Evolutionary conservation across 2,329 filamentous ascomycete genomes (phyloP).

Genomic region (Pyrenochaeta sp.): DNA sequence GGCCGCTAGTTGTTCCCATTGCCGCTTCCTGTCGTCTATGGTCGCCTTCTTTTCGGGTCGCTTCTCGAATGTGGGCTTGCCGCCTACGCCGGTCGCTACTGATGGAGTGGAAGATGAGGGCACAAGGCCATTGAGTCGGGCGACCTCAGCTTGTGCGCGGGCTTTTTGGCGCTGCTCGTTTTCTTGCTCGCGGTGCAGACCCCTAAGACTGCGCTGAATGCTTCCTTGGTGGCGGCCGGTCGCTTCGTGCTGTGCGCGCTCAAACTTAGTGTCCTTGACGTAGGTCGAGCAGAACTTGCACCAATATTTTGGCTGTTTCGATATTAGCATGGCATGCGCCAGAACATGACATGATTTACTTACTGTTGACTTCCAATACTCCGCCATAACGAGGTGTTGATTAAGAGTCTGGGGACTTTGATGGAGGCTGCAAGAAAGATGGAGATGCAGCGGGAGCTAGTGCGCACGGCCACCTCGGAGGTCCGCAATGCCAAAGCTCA

Average conservation of each 20-base stretch:
- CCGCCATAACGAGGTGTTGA: conserved; percentile 71
- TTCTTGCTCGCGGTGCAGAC: conserved; percentile 86
- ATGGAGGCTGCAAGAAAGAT: neutral
- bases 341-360: conserved; percentile 25
- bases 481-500: neutral
- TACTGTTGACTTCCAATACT: conserved; percentile 97
- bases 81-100: conserved; percentile 39
- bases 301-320: conserved; percentile 81
- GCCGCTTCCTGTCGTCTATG: conserved; percentile 76
- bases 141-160: conserved; percentile 82
- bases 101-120: conserved; percentile 52
- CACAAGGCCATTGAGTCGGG: conserved; percentile 81
- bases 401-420: neutral
- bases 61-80: conserved; percentile 40
- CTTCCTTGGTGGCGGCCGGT: conserved; percentile 84
- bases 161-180: conserved; percentile 82
- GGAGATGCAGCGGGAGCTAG: neutral
- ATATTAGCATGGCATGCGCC: conserved; percentile 12
- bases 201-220: conserved; percentile 87
- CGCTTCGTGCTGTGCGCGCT: conserved; percentile 87
- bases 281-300: conserved; percentile 95
- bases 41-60: conserved; percentile 57
- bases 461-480: neutral
- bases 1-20: conserved; percentile 86
- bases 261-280: conserved; percentile 91